These are phyloP conservation scores for Olyra latifolia DNA, from an alignment of 176 grass and related monocot genomes.

Conservation along the genomic window DNA sequence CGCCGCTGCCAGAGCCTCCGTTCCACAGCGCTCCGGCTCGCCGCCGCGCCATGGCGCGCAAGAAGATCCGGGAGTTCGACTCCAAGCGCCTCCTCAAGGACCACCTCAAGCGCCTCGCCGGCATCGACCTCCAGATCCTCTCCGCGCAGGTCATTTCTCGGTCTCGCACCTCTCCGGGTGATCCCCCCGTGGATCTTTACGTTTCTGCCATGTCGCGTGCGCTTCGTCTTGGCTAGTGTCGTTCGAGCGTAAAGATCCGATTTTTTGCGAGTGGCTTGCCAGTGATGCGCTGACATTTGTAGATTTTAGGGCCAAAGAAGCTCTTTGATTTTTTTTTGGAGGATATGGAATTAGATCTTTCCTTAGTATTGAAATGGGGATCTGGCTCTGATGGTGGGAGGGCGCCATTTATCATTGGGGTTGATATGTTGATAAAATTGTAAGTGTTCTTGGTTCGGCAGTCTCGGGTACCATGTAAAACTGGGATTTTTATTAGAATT, in stretches of 20 bases:
- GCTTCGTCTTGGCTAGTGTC: neutral
- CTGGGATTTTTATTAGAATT: neutral
- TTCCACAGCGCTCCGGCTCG: neutral
- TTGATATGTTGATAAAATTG: neutral
- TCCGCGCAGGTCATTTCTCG: constrained; percentile 59
- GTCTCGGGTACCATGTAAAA: neutral
- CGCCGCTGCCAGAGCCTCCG: constrained; percentile 20
- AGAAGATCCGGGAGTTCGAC: constrained; percentile 97
- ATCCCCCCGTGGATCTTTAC: neutral
- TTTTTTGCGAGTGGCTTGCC: neutral
- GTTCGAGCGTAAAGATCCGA: neutral
- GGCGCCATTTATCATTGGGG: neutral
- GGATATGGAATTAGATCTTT: neutral
- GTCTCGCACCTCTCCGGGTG: neutral
- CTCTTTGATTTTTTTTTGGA: neutral
- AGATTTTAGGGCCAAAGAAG: neutral
- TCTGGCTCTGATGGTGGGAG: neutral
- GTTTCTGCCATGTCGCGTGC: neutral
- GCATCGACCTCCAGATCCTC: constrained; percentile 73
- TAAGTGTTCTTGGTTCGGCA: neutral
- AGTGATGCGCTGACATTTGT: neutral
- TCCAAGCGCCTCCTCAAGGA: constrained; percentile 85
- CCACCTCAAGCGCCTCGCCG: constrained; percentile 83
- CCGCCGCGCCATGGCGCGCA: constrained; percentile 65
- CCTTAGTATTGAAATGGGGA: neutral